phyloP scores from a whole-genome alignment of 345 rosid genomes.

The Acer yangbiense region DNA sequence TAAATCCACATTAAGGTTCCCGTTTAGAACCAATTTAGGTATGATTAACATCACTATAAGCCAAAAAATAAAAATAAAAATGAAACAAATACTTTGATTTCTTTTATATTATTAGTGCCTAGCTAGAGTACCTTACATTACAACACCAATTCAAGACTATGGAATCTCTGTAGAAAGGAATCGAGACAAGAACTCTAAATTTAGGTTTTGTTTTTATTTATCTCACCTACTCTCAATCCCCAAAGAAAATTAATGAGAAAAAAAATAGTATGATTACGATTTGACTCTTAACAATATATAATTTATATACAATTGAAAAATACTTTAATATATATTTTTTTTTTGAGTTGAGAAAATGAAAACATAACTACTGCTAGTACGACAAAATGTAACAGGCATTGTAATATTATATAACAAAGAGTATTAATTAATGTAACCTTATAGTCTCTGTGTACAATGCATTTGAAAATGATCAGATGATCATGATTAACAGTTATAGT shows the following conservation, averaged over 20 bases:
- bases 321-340: background rate
- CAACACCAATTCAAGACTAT: background rate
- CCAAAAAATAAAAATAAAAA: no score
- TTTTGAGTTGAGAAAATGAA: background rate
- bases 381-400: background rate
- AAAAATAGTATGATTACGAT: background rate
- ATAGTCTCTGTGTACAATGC: background rate
- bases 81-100: no score
- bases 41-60: background rate
- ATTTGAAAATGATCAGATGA: background rate
- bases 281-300: background rate
- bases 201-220: background rate
- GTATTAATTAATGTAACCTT: background rate
- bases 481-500: background rate
- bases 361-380: background rate
- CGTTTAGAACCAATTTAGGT: no score
- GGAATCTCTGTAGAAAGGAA: background rate
- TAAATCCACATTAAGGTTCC: background rate
- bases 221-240: background rate
- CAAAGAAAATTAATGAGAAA: background rate
- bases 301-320: background rate
- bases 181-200: background rate
- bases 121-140: background rate
- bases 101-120: background rate
- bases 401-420: background rate